Conservation (phyloP, 495 filamentous ascomycete genomes). For the Aspergillus panamensis region DNA sequence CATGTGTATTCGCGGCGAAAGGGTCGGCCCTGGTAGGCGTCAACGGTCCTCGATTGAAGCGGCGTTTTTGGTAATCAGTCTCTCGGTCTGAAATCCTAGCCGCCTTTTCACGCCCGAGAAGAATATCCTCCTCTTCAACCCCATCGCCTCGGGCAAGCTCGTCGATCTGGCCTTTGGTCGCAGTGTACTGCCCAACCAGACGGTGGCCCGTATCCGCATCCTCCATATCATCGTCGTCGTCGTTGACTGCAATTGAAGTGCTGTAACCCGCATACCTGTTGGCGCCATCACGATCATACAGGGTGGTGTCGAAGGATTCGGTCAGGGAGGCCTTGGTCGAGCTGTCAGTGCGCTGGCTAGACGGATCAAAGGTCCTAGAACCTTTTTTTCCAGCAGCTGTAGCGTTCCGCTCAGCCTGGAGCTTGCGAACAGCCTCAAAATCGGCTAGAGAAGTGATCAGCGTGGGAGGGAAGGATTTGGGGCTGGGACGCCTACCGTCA, state of each 20-base stretch:
- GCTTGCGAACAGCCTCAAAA: conserved; percentile 75
- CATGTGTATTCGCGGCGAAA: conserved; percentile 72
- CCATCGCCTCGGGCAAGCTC: conserved; percentile 85
- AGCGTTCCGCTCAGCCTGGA: conserved; percentile 91
- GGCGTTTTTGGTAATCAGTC: conserved; percentile 96
- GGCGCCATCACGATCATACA: conserved; percentile 78
- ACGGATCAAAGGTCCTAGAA: conserved; percentile 80
- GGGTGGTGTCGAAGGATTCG: conserved; percentile 87
- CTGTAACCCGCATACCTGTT: conserved; percentile 92
- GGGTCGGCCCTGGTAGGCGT: conserved; percentile 87
- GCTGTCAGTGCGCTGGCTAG: conserved; percentile 81
- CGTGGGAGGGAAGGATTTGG: conserved; percentile 13
- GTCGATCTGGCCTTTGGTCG: conserved; percentile 83
- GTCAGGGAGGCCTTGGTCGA: conserved; percentile 94
- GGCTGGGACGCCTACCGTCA: conserved; percentile 48
- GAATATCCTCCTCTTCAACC: conserved; percentile 87
- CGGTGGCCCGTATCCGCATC: conserved; percentile 72
- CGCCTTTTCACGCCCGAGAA: conserved; percentile 82
- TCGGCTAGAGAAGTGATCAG: conserved; percentile 54
- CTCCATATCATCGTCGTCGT: conserved; percentile 77
- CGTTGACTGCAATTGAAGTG: conserved; percentile 76
- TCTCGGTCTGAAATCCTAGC: conserved; percentile 87
- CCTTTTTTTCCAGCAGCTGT: conserved; percentile 77
- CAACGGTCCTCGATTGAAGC: conserved; percentile 74
- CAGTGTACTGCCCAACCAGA: conserved; percentile 95